Conservation (phyloP, 345 rosid species). For the Theobroma cacao region DNA sequence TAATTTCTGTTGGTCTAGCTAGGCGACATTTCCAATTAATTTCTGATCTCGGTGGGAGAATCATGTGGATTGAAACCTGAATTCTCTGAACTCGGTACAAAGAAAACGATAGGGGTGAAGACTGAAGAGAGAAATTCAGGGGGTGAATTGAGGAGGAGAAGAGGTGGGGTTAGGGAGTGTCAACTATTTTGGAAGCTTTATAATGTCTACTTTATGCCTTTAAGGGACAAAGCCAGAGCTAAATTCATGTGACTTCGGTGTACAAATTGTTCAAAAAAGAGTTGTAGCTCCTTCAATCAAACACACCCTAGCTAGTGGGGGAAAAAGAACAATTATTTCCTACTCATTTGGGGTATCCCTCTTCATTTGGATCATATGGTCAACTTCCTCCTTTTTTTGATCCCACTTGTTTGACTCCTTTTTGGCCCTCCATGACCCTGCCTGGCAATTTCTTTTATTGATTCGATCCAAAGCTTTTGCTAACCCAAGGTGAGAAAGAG, state of each 20-base stretch:
- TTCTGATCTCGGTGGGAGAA: no score
- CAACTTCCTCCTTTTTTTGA: slow-evolving; percentile 25
- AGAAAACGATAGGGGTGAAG: not conserved
- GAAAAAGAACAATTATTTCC: slow-evolving; percentile 39
- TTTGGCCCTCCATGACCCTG: slow-evolving; percentile 3
- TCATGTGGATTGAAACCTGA: no score
- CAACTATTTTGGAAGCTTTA: slow-evolving; percentile 34
- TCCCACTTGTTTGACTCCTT: slow-evolving; percentile 34
- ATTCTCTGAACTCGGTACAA: slow-evolving; percentile 5
- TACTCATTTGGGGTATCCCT: slow-evolving; percentile 40
- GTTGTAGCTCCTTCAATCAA: slow-evolving; percentile 11
- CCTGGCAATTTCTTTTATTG: slow-evolving; percentile 4
- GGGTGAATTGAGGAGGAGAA: not conserved
- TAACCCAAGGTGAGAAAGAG: not conserved
- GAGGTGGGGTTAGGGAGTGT: slow-evolving; percentile 29
- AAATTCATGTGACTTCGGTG: slow-evolving; percentile 22
- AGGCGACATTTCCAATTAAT: not conserved
- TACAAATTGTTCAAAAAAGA: slow-evolving; percentile 6
- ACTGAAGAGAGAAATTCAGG: not conserved
- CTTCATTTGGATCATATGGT: slow-evolving; percentile 24
- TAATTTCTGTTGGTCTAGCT: not conserved
- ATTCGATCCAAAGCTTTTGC: not conserved
- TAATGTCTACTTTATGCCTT: slow-evolving; percentile 23
- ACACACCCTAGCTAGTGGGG: slow-evolving; percentile 15
- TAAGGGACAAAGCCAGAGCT: slow-evolving; percentile 15